phyloP scores from a whole-genome alignment of 1,284 basidiomycete species.

The Ceratobasidium sp. region DNA sequence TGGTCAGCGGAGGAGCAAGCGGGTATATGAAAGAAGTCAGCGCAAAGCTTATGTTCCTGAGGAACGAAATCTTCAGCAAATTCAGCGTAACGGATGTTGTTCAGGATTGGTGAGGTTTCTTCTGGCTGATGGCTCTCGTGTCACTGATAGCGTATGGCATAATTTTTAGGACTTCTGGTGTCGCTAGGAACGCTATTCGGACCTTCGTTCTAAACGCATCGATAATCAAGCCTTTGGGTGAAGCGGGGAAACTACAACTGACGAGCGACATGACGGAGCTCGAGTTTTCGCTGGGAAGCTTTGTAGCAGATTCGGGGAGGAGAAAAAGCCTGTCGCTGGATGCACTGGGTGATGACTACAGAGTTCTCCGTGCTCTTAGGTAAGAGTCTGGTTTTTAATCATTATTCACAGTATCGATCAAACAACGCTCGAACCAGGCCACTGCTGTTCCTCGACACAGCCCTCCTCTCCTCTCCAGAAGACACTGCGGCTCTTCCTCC shows the following conservation, averaged over 20 bases:
- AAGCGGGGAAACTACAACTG: constrained; percentile 88
- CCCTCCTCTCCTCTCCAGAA: constrained; percentile 66
- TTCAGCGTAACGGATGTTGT: constrained; percentile 74
- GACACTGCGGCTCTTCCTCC: constrained; percentile 79
- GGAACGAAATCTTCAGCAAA: constrained; percentile 73
- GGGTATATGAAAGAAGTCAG: constrained; percentile 89
- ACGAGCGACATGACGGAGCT: constrained; percentile 95
- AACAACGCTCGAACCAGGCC: constrained; percentile 58
- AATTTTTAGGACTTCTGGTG: constrained; percentile 64
- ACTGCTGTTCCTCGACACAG: constrained; percentile 84
- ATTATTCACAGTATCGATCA: not conserved
- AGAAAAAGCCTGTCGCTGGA: constrained; percentile 68
- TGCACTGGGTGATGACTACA: constrained; percentile 80
- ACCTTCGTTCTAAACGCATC: constrained; percentile 90
- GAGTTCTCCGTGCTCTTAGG: constrained; percentile 80
- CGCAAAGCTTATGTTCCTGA: constrained; percentile 83
- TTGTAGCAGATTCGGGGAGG: constrained; percentile 60
- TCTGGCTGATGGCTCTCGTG: not conserved
- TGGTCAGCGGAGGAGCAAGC: constrained; percentile 64
- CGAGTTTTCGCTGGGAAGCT: constrained; percentile 86
- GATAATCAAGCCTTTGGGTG: constrained; percentile 85
- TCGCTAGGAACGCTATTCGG: constrained; percentile 78
- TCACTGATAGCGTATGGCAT: not conserved
- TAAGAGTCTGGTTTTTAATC: constrained; percentile 51
- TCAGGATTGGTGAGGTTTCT: constrained; percentile 68